Percentiles rank a stretch among this genome's conserved stretches.
Conservation (phyloP, 1,139 yeast species). For the Pichia inconspicua region DNA sequence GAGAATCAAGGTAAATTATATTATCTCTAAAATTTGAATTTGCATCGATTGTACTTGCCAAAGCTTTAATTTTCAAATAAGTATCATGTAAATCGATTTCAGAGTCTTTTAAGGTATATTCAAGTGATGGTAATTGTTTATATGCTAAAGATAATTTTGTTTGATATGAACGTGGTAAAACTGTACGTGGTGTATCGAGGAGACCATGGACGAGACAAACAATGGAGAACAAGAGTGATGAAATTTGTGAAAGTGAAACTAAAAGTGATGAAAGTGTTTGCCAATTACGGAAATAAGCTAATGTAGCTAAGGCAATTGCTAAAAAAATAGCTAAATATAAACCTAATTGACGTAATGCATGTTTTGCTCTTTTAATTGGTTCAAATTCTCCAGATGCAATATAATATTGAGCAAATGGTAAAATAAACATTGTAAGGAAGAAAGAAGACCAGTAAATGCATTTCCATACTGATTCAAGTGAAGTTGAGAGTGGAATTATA, state of each 20-base stretch:
- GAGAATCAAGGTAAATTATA: conserved; percentile 20
- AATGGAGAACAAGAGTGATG: background rate
- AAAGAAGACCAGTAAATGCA: conserved; percentile 77
- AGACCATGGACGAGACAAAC: conserved; percentile 72
- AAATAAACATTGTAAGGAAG: conserved; percentile 59
- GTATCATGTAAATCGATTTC: conserved; percentile 57
- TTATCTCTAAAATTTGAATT: conserved; percentile 27
- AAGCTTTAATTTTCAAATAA: conserved; percentile 50
- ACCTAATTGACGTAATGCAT: conserved; percentile 51
- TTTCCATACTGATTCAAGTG: conserved; percentile 45
- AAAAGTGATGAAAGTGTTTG: background rate
- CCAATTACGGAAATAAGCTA: background rate
- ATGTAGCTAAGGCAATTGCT: background rate
- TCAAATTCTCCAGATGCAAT: conserved; percentile 63
- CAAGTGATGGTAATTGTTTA: conserved; percentile 45
- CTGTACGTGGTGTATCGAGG: conserved; percentile 54
- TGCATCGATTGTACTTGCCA: conserved; percentile 25
- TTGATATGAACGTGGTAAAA: conserved; percentile 37
- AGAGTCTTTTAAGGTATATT: conserved; percentile 61
- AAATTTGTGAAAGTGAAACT: background rate
- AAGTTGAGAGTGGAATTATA: conserved; percentile 20
- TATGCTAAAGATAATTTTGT: conserved; percentile 34
- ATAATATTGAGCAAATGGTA: conserved; percentile 68
- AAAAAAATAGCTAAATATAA: conserved; percentile 17
- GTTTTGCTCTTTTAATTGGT: conserved; percentile 38